A percentile compares a stretch with the other conserved stretches of the same genome.
These are phyloP conservation scores for Argentina anserina DNA, from an alignment of 306 rosid species.

Conservation along the genomic window DNA sequence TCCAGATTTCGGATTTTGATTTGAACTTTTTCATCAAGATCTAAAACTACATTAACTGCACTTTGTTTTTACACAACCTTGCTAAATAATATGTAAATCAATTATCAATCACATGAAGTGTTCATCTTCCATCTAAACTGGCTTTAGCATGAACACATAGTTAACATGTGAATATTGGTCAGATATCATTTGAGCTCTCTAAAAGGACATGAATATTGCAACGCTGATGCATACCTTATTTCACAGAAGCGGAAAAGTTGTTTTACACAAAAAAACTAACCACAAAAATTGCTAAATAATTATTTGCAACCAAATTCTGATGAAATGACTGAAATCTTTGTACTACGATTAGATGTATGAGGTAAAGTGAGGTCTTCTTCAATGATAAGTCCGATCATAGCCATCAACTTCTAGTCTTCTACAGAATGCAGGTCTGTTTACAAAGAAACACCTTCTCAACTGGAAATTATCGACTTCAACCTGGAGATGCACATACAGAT, in stretches of 20 bases:
- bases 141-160: background rate
- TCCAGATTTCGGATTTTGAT: too few relatives aligned
- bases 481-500: conserved; percentile 2
- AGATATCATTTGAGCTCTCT: background rate
- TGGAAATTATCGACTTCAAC: conserved; percentile 1
- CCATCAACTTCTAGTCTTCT: background rate
- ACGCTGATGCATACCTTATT: background rate
- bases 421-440: background rate
- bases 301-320: background rate
- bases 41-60: too few relatives aligned
- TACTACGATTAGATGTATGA: background rate
- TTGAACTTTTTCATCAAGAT: too few relatives aligned
- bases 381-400: background rate
- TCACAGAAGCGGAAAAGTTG: background rate
- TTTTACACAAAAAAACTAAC: background rate
- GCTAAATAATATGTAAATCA: background rate
- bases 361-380: background rate
- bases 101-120: background rate
- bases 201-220: background rate
- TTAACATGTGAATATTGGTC: background rate
- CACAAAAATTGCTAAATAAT: background rate
- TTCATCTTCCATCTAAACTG: background rate
- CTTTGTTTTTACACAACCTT: too few relatives aligned
- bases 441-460: background rate
- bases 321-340: background rate